phyloP scores from a whole-genome alignment of 1,139 yeast species.

The Lizanozyma gosingica region DNA sequence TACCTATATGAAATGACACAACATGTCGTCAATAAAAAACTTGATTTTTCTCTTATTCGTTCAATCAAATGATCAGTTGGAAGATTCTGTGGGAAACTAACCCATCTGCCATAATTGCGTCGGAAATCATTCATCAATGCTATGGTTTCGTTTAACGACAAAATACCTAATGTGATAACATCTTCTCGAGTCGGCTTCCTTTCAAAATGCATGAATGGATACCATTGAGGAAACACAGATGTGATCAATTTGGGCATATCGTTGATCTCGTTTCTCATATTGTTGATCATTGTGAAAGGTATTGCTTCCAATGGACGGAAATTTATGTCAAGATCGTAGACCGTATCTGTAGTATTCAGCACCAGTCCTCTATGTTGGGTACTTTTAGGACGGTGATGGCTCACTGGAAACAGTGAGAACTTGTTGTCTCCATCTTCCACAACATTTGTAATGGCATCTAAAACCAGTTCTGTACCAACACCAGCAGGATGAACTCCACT shows the following conservation, averaged over 20 bases:
- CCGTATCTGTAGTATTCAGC: not conserved
- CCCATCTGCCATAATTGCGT: slow-evolving; percentile 70
- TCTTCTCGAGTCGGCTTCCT: slow-evolving; percentile 17
- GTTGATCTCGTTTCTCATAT: not conserved
- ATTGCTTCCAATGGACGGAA: slow-evolving; percentile 4
- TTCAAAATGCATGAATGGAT: slow-evolving; percentile 2
- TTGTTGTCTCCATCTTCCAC: not conserved
- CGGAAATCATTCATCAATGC: slow-evolving; percentile 50
- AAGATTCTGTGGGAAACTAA: slow-evolving; percentile 53
- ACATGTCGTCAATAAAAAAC: slow-evolving; percentile 57
- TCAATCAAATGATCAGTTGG: slow-evolving; percentile 43
- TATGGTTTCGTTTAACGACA: slow-evolving; percentile 41
- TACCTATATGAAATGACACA: slow-evolving; percentile 55
- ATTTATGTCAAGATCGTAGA: not conserved
- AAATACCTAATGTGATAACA: slow-evolving; percentile 38
- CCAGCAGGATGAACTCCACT: too few relatives aligned
- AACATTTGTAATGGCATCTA: slow-evolving; percentile 1
- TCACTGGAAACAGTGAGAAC: not conserved
- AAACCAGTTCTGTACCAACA: slow-evolving; percentile 11
- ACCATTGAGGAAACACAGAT: not conserved
- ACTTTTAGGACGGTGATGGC: not conserved
- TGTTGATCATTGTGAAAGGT: not conserved
- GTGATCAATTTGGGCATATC: slow-evolving; percentile 4
- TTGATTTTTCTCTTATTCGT: slow-evolving; percentile 44
- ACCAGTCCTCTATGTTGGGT: too few relatives aligned